Evolutionary conservation across 2,329 filamentous ascomycete species (phyloP), one percentile per base, ranked within the genome.

Genomic region (Ceratocystis ficicola): DNA sequence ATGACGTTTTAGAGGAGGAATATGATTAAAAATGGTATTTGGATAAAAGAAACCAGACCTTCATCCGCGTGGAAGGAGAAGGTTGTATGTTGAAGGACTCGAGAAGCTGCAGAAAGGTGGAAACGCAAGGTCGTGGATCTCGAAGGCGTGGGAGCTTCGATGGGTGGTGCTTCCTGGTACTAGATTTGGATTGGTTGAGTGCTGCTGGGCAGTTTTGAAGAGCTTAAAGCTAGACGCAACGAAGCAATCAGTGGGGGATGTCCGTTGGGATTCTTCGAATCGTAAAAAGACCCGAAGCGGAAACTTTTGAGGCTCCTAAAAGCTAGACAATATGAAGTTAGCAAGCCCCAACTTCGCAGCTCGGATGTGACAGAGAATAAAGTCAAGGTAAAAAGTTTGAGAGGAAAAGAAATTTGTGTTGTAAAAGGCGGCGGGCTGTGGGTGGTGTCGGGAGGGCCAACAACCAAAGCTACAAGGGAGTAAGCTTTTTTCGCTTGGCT

Each of bases 111-210:
- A 8, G n/a, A 44, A 48, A 15, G 36, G 52, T 52, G 44, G 44
- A 52, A 60, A 55, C 15, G 28, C 59, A 63, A 60, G 17, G 50
- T 46, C 63, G 59, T 46, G 36, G 46, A 61, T 25, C 25, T 65
- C 63, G 63, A 65, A 67, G 63, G 10, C 65, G 66, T 68, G 61
- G 63, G 61, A 65, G 64, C 66, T 68, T 68, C 63, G 64, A 63
- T 22, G 28, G 59, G 57, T 52, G 59, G 57, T 52, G 41, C 20
- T 52, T 59, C 44, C 36, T 30, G 44, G 44, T 52, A 41, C 44
- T 17, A 30, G 48, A 55, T 62, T 65, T 12, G 59, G 44, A 62
- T 63, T 55, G 60, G 63, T 66, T 65, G 66, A 66, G 63, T 30
- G 55, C n/a, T 52, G 20, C 48, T 52, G 48, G 15, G 20, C 20